Evolutionary conservation across 164 flowering plant species (phyloP).

Genomic region (Umbellularia californica): DNA sequence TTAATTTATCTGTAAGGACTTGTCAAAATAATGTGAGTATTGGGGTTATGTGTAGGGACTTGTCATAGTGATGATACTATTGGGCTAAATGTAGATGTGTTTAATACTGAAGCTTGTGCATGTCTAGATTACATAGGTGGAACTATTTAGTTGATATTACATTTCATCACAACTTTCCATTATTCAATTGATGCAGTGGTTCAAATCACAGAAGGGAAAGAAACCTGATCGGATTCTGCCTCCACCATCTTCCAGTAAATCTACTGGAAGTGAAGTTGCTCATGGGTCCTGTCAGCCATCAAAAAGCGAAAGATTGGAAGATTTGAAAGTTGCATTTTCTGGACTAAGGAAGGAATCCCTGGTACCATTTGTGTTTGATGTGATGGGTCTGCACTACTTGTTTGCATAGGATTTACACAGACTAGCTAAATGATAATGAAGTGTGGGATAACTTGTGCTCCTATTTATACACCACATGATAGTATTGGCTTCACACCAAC

Average conservation of each 20-base stretch:
- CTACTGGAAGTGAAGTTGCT: conserved; percentile 38
- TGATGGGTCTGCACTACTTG: too few species aligned
- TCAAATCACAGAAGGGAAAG: conserved; percentile 67
- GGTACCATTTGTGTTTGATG: conserved; percentile 27
- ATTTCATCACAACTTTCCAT: conserved; percentile 10
- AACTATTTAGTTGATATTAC: neutral
- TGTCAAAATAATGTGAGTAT: neutral
- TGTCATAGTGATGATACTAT: neutral
- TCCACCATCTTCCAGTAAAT: conserved; percentile 29
- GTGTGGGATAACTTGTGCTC: neutral
- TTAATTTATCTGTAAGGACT: neutral
- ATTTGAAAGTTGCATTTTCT: conserved; percentile 58
- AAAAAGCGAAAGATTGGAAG: conserved; percentile 46
- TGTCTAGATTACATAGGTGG: neutral
- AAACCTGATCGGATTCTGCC: conserved; percentile 71
- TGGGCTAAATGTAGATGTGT: neutral
- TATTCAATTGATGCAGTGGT: conserved; percentile 55
- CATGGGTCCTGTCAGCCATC: conserved; percentile 27
- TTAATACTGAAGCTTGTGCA: neutral
- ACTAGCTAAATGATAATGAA: neutral
- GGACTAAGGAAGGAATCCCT: conserved; percentile 50
- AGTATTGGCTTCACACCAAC: too few species aligned
- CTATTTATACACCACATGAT: neutral
- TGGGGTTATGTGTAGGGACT: neutral
- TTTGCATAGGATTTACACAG: neutral